Base-by-base conservation (phyloP, 345 rosid species). In the Iberis pinnata region DNA sequence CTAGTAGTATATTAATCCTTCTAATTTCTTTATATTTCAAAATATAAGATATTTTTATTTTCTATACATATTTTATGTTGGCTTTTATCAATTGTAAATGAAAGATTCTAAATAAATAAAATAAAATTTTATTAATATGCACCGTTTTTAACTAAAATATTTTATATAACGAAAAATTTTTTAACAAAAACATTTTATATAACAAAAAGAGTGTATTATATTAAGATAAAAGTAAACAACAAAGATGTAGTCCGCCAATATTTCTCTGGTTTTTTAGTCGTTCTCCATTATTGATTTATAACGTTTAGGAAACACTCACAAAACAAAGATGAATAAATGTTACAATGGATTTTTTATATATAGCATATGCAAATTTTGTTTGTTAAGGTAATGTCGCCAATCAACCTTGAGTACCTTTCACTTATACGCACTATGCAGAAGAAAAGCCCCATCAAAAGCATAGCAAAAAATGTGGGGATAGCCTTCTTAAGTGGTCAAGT, bases 261-360 rank as follows among this genome's bases (percentile, higher is more conserved):
- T 50, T 16, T 58, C 47, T 58, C 60, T 59, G 43, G 56, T 54
- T 54, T 46, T 42, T 33, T 16, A 22, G 12, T 47, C 22, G 56
- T 53, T 54, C 62, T 60, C 58, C 67, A 53, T 59, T 60, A 67
- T 67, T 67, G 32, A 22, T 53, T 44, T 53, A 59, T 43, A 60
- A 46, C 29, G 61, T 52, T 33, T 40, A 60, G 31, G 56, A 40
- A 64, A 67, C 61, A 60, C 29, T 59, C 61, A 40, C 66, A 47
- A 43, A 67, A 53, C 60, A 61, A 67, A 53, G 61, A 52, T 53
- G 57, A 67, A 67, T 33, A 67, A 40, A 60, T 60, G 61, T 39
- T 60, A 67, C 71, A 67, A 60, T 43, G 56, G 44, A 39, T 12
- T 35, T 35, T 35, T 35, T 15, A 4, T 18, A 44, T 36, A 72